Conservation (phyloP, 805 yeast genomes). For the Candida ovalis region DNA sequence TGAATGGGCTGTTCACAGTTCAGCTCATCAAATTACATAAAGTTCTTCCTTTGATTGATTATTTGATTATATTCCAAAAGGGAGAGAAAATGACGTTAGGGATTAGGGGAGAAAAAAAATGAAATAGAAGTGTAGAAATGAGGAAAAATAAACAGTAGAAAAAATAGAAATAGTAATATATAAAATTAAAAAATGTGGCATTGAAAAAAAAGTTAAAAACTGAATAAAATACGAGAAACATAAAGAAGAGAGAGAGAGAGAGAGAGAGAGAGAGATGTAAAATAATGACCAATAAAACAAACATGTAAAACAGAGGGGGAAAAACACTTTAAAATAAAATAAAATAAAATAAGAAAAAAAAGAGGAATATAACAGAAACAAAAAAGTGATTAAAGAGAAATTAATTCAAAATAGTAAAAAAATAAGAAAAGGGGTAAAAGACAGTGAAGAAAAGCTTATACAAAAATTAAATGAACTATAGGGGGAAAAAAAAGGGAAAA, state of each 20-base stretch:
- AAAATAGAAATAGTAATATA: conserved; percentile 12
- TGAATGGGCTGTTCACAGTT: not conserved
- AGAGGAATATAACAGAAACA: not conserved
- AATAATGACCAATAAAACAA: not conserved
- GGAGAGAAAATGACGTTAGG: not conserved
- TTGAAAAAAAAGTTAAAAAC: not conserved
- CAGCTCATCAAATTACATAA: not conserved
- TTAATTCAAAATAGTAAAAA: conserved; percentile 1
- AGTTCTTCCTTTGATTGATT: not conserved
- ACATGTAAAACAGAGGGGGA: not conserved
- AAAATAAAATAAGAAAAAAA: not conserved
- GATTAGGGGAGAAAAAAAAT: not conserved
- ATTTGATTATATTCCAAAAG: not conserved
- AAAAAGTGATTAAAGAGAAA: not conserved
- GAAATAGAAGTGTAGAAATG: not conserved
- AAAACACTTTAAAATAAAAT: conserved; percentile 1
- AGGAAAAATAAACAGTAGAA: not conserved
- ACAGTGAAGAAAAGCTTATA: not conserved
- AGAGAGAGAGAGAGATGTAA: conserved; percentile 5
- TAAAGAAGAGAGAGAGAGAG: conserved; percentile 1
- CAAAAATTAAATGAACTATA: not conserved
- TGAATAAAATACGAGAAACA: not conserved
- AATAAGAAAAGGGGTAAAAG: not conserved
- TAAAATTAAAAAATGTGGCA: conserved; percentile 11
- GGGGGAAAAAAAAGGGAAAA: not conserved